Percentiles rank a stretch among this genome's conserved stretches.
Evolutionary conservation across 2,329 filamentous ascomycete genomes (phyloP).

Genomic region (Zymoseptoria passerinii): DNA sequence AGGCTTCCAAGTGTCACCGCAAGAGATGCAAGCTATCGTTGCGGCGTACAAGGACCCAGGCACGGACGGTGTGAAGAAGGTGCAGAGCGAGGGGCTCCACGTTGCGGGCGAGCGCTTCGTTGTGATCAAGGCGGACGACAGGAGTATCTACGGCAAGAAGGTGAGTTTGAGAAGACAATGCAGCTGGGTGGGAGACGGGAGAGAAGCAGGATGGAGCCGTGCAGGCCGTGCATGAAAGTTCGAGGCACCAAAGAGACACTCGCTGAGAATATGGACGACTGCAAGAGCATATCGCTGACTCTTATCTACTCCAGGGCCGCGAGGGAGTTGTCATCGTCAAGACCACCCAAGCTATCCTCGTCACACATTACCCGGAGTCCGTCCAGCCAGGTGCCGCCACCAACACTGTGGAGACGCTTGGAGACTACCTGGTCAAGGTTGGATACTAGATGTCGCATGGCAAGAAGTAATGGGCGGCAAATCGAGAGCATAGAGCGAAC

Average conservation of each 20-base stretch:
- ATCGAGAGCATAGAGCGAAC: not conserved
- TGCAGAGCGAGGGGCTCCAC: slow-evolving; percentile 65
- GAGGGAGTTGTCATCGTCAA: slow-evolving; percentile 76
- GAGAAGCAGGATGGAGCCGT: not conserved
- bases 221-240: not conserved
- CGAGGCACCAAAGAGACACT: not conserved
- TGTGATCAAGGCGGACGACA: slow-evolving; percentile 64
- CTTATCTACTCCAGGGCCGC: slow-evolving; percentile 51
- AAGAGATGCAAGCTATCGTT: slow-evolving; percentile 49
- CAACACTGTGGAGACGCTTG: slow-evolving; percentile 71
- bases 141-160: slow-evolving; percentile 78
- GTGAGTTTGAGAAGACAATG: slow-evolving; percentile 41
- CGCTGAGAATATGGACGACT: not conserved
- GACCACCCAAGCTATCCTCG: slow-evolving; percentile 78
- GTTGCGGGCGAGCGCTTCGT: slow-evolving; percentile 72
- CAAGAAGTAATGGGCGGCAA: not conserved
- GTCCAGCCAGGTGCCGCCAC: slow-evolving; percentile 67
- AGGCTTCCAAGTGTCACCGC: slow-evolving; percentile 62
- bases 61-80: slow-evolving; percentile 50
- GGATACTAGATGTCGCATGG: slow-evolving; percentile 52
- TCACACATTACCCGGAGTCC: slow-evolving; percentile 75
- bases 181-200: not conserved
- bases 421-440: slow-evolving; percentile 73
- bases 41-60: slow-evolving; percentile 46
- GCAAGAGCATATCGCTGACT: slow-evolving; percentile 1